These are phyloP conservation scores for Viola pubescens DNA, from an alignment of 441 rosid genomes.

Conservation along the genomic window DNA sequence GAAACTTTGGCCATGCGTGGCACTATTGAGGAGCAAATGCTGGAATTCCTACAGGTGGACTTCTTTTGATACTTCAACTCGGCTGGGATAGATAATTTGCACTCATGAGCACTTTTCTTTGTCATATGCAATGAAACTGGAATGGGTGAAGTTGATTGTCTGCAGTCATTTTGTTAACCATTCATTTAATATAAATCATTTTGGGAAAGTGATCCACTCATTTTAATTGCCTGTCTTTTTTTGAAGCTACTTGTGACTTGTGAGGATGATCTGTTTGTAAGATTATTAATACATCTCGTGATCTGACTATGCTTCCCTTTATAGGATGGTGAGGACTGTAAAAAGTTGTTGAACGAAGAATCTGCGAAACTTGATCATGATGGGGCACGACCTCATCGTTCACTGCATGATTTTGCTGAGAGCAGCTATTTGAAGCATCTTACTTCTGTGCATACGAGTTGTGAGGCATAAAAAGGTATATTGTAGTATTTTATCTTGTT, in stretches of 20 bases:
- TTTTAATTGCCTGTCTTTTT: no score
- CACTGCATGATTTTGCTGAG: slow-evolving; percentile 90
- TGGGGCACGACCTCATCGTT: slow-evolving; percentile 40
- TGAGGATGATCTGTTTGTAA: no score
- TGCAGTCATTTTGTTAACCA: neutral
- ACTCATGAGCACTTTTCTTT: neutral
- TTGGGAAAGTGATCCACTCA: no score
- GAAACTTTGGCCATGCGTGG: slow-evolving; percentile 89
- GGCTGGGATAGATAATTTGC: no score
- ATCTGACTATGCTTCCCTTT: neutral
- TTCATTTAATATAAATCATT: neutral
- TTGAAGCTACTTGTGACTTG: no score
- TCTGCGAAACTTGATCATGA: slow-evolving; percentile 30
- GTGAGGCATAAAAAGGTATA: slow-evolving; percentile 18
- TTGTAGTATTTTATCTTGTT: neutral
- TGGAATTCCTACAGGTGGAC: slow-evolving; percentile 66
- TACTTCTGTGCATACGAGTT: slow-evolving; percentile 47
- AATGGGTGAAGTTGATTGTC: neutral
- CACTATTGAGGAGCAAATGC: slow-evolving; percentile 92
- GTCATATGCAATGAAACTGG: neutral
- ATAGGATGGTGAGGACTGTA: slow-evolving; percentile 60
- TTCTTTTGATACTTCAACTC: no score
- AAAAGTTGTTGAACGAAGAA: slow-evolving; percentile 45
- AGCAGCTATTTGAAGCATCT: slow-evolving; percentile 62
- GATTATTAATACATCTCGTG: no score